These are phyloP conservation scores for Solanum chmielewskii DNA, from an alignment of 257 asterid genomes.

Conservation along the genomic window DNA sequence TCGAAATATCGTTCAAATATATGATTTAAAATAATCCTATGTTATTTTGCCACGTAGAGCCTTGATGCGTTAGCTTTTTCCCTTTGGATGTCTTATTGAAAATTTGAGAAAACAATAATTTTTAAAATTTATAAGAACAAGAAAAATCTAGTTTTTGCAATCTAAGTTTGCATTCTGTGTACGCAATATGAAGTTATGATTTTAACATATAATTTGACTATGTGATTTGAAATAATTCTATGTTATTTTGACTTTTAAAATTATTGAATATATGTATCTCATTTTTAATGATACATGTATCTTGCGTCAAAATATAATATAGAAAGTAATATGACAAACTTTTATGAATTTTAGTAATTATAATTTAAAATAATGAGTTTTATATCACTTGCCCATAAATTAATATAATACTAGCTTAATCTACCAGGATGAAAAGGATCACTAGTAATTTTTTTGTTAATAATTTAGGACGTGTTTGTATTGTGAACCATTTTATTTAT, in stretches of 20 bases:
- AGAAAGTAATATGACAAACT: no score
- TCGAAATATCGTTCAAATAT: no score
- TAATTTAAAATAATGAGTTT: no score
- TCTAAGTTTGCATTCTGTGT: background rate
- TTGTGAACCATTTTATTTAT: no score
- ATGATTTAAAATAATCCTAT: background rate
- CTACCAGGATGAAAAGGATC: background rate
- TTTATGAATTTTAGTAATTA: no score
- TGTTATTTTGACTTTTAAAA: background rate
- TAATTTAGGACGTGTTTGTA: background rate
- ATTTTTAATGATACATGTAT: no score
- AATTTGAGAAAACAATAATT: background rate
- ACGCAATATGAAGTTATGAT: background rate
- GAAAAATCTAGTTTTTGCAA: background rate
- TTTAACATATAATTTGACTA: background rate
- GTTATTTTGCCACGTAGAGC: background rate
- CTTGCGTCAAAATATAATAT: no score
- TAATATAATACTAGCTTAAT: background rate
- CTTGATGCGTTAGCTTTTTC: background rate
- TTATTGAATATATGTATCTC: no score
- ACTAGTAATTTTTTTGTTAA: background rate
- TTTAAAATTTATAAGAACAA: background rate
- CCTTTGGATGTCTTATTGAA: background rate
- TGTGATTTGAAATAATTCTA: background rate
- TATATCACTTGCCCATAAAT: background rate